Evolutionary conservation across 176 grass and related monocot genomes (phyloP).

Genomic region (Triticum urartu): DNA sequence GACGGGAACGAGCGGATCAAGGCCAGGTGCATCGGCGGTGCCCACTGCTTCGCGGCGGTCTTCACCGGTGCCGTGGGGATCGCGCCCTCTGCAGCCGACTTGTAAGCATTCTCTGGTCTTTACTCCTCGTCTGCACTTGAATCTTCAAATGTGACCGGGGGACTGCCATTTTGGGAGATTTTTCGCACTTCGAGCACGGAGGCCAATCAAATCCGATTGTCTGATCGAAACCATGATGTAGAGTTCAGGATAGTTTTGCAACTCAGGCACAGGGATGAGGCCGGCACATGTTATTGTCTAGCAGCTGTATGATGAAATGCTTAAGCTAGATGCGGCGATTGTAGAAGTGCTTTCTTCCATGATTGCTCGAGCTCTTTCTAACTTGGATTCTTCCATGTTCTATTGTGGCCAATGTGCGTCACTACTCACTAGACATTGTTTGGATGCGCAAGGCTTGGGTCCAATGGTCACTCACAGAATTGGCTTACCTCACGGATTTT

Average conservation of each 20-base stretch:
- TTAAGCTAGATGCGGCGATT: background rate
- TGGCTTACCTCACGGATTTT: background rate
- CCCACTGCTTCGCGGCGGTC: background rate
- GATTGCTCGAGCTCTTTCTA: background rate
- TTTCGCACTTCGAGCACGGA: background rate
- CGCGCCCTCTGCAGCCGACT: background rate
- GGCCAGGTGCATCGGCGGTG: background rate
- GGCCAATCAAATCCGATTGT: background rate
- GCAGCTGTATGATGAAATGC: conserved; percentile 24
- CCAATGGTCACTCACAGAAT: background rate
- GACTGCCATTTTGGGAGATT: background rate
- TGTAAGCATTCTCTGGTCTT: background rate
- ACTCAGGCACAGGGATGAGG: background rate
- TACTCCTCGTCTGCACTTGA: background rate
- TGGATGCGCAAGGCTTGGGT: background rate
- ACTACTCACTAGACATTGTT: background rate
- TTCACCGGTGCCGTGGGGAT: background rate
- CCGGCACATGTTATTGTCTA: background rate
- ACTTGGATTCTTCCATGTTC: background rate
- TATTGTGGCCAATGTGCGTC: background rate
- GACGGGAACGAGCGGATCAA: background rate
- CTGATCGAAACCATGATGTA: background rate
- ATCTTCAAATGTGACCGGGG: background rate
- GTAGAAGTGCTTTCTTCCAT: background rate
- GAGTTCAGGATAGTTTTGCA: background rate